Evolutionary conservation across 2,329 filamentous ascomycete species (phyloP).

Genomic region (Berkeleyomyces rouxiae): DNA sequence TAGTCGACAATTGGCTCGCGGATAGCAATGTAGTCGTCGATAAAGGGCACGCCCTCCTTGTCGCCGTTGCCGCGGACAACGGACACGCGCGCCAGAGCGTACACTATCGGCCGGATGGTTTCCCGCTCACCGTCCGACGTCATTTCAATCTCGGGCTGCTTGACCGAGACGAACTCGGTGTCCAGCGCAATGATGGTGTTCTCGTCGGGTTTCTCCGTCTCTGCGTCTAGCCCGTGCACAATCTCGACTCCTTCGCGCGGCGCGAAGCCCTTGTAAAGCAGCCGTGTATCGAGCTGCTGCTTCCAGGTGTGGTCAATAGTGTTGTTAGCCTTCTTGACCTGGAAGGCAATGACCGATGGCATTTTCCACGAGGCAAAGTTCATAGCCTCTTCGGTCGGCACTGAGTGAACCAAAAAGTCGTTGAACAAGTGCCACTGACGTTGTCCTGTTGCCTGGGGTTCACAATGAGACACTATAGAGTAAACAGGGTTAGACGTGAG

Average conservation of each 20-base stretch:
- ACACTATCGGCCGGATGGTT: constrained; percentile 78
- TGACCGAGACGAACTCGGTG: constrained; percentile 87
- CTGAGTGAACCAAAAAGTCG: constrained; percentile 76
- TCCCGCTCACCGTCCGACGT: constrained; percentile 86
- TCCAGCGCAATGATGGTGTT: constrained; percentile 76
- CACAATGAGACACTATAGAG: constrained; percentile 11
- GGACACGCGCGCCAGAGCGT: constrained; percentile 83
- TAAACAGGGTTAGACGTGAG: neutral
- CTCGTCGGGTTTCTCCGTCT: constrained; percentile 48
- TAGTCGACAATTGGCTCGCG: constrained; percentile 89
- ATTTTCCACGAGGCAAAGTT: constrained; percentile 86
- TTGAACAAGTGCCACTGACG: constrained; percentile 94
- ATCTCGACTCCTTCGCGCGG: constrained; percentile 26
- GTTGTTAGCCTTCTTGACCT: constrained; percentile 67
- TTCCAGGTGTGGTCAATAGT: constrained; percentile 78
- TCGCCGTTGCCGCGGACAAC: constrained; percentile 68
- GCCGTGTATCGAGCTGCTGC: constrained; percentile 60
- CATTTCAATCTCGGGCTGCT: constrained; percentile 88
- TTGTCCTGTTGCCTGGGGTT: constrained; percentile 31
- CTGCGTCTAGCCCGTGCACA: constrained; percentile 40
- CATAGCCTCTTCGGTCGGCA: constrained; percentile 63
- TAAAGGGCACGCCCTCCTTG: constrained; percentile 70
- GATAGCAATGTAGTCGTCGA: constrained; percentile 92
- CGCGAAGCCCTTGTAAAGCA: constrained; percentile 57
- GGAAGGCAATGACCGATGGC: constrained; percentile 74